These are phyloP conservation scores for Camellia lanceoleosa DNA, from an alignment of 148 eudicot genomes.

Conservation along the genomic window DNA sequence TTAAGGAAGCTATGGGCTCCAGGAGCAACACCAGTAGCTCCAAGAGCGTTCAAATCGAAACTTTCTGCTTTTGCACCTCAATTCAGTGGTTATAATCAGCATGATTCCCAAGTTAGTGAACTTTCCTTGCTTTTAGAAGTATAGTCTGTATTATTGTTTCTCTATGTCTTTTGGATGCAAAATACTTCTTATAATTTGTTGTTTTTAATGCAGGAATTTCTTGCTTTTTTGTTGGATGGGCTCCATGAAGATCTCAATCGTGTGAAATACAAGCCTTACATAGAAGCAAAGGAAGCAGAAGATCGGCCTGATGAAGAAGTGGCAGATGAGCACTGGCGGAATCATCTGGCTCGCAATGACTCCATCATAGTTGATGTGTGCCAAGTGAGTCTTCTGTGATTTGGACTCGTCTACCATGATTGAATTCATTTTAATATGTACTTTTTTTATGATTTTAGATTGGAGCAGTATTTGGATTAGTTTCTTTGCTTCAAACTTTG, in stretches of 20 bases:
- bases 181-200: constrained; percentile 1
- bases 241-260: constrained; percentile 94
- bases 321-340: constrained; percentile 79
- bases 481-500: neutral
- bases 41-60: constrained; percentile 57
- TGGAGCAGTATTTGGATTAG: constrained; percentile 2
- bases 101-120: constrained; percentile 78
- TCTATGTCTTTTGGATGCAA: neutral
- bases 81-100: constrained; percentile 83
- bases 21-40: constrained; percentile 48
- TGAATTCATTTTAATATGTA: neutral
- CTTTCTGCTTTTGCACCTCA: constrained; percentile 71
- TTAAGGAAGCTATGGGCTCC: constrained; percentile 78
- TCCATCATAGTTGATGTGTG: constrained; percentile 75
- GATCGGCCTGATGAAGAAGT: constrained; percentile 53
- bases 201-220: constrained; percentile 56
- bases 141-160: constrained; percentile 7
- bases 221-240: constrained; percentile 84
- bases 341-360: constrained; percentile 76
- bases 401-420: constrained; percentile 6
- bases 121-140: constrained; percentile 1
- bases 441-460: neutral
- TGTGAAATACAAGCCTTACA: constrained; percentile 65
- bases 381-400: constrained; percentile 52
- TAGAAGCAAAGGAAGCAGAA: constrained; percentile 54